These are phyloP conservation scores for Coemansia sp. DNA, from an alignment of 192 early-diverging fungal species.

Conservation along the genomic window DNA sequence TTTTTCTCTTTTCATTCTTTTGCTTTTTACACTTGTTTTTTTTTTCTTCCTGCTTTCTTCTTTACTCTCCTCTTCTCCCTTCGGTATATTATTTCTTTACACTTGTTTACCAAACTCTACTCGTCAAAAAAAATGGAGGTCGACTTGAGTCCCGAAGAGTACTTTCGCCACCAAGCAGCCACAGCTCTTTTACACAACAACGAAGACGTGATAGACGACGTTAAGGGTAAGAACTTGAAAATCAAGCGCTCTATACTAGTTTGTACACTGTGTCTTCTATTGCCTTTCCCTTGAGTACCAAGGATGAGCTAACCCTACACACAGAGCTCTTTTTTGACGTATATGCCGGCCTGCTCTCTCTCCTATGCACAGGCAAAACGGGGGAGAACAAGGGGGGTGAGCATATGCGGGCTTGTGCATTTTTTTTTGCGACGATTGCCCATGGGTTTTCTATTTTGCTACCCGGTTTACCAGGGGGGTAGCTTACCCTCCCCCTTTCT, in stretches of 20 bases:
- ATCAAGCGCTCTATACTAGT: background rate
- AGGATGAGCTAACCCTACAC: background rate
- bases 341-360: slow-evolving; percentile 17
- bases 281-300: background rate
- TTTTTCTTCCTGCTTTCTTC: slow-evolving; percentile 16
- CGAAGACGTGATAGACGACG: slow-evolving; percentile 37
- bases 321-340: slow-evolving; percentile 10
- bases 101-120: background rate
- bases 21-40: slow-evolving; percentile 14
- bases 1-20: slow-evolving; percentile 31
- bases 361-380: slow-evolving; percentile 26
- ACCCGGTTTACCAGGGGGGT: slow-evolving; percentile 2
- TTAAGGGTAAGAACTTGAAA: slow-evolving; percentile 22
- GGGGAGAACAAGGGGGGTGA: slow-evolving; percentile 24
- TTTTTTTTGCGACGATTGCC: slow-evolving; percentile 34
- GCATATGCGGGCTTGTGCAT: slow-evolving; percentile 46
- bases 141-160: slow-evolving; percentile 52
- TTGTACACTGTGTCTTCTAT: background rate
- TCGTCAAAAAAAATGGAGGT: slow-evolving; percentile 29
- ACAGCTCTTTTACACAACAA: slow-evolving; percentile 38
- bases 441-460: slow-evolving; percentile 16
- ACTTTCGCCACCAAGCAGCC: slow-evolving; percentile 52
- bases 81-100: background rate
- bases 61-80: slow-evolving; percentile 32
- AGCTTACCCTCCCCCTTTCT: background rate